These are phyloP conservation scores for Solanum paucissectum DNA, from an alignment of 257 asterid species.

Conservation along the genomic window DNA sequence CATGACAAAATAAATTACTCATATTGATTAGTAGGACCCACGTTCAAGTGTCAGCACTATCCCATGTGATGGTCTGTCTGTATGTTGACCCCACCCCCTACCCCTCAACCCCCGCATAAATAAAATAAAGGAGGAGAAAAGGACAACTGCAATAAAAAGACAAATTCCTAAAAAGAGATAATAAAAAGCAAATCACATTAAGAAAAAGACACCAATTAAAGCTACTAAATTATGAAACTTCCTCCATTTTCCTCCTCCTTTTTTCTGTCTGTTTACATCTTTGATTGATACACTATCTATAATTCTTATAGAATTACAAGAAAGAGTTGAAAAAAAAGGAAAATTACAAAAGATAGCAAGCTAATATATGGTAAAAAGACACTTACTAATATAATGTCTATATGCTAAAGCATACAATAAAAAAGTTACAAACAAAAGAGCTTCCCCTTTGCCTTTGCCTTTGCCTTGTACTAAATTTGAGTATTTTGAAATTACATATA, in stretches of 20 bases:
- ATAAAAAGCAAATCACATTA: neutral
- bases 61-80: conserved; percentile 8
- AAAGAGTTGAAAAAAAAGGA: neutral
- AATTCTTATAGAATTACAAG: neutral
- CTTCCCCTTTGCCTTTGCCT: neutral
- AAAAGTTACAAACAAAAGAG: neutral
- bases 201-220: neutral
- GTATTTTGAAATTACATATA: neutral
- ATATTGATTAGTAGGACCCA: neutral
- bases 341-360: neutral
- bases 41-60: neutral
- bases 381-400: neutral
- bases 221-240: neutral
- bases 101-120: neutral
- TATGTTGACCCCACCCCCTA: neutral
- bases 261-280: neutral
- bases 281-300: neutral
- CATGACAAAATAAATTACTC: neutral
- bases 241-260: neutral
- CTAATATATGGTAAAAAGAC: neutral
- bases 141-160: neutral
- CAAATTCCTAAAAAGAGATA: conserved; percentile 2
- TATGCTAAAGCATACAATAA: neutral
- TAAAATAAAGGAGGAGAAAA: neutral
- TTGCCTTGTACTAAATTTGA: neutral